Evolutionary conservation across 345 rosid species (phyloP).

Genomic region (Citrus mangshanensis): DNA sequence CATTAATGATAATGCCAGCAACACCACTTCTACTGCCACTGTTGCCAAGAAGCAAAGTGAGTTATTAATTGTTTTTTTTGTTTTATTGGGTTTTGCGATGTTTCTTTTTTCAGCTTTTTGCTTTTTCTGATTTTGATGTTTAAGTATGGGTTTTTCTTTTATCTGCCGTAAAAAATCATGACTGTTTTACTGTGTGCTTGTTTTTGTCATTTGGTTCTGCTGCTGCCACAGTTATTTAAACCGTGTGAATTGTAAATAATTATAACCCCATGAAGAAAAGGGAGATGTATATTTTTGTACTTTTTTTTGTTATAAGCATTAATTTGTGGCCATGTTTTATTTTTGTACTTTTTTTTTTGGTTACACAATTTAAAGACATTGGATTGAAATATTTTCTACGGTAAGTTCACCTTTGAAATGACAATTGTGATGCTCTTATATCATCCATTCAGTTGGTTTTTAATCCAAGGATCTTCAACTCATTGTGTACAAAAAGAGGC

Average conservation of each 20-base stretch:
- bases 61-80: neutral
- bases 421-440: neutral
- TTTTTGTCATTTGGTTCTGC: constrained; percentile 4
- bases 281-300: neutral
- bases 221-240: neutral
- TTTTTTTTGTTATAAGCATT: neutral
- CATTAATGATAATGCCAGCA: constrained; percentile 12
- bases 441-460: neutral
- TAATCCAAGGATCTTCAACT: neutral
- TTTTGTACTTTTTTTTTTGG: too few relatives aligned
- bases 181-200: neutral
- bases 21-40: neutral
- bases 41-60: constrained; percentile 27
- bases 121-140: constrained; percentile 5
- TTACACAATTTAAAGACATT: neutral
- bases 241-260: neutral
- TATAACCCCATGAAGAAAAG: neutral
- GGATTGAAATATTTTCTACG: neutral
- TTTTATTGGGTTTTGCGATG: neutral
- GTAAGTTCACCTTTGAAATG: neutral
- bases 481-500: neutral
- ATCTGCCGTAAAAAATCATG: neutral
- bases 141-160: constrained; percentile 2
- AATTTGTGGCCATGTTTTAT: too few relatives aligned
- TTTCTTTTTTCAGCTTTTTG: neutral